Evolutionary conservation across 371 early-diverging fungal species (phyloP).

Genomic region (Catenaria anguillulae): DNA sequence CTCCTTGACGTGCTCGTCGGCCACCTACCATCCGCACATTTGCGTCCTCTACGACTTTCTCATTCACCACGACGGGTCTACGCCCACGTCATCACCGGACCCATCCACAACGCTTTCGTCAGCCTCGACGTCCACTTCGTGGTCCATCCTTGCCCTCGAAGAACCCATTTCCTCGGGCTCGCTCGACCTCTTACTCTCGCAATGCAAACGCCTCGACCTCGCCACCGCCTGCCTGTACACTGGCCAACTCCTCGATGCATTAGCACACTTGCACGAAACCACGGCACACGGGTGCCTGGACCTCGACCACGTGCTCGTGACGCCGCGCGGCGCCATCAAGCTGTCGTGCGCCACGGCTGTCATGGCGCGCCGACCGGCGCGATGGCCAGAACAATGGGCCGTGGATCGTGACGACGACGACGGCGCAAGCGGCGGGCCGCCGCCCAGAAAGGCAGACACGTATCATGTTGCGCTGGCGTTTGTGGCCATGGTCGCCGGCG

Average conservation of each 20-base stretch:
- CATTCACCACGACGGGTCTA: not conserved
- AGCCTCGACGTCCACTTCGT: too few species aligned
- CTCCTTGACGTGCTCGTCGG: not conserved
- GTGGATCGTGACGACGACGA: not conserved
- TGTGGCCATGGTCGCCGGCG: not conserved
- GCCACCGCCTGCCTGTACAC: not conserved
- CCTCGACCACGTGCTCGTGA: not conserved
- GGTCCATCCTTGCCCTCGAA: not conserved
- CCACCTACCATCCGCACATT: conserved; percentile 1
- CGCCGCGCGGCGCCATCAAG: not conserved
- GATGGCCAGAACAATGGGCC: not conserved
- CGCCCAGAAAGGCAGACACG: not conserved
- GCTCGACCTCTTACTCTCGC: not conserved
- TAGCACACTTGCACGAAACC: not conserved
- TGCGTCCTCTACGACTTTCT: not conserved
- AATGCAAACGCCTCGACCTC: not conserved
- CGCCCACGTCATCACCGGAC: too few species aligned
- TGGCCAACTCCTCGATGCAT: not conserved
- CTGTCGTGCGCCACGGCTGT: not conserved
- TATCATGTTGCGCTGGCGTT: not conserved
- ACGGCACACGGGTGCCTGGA: not conserved
- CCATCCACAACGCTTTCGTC: too few species aligned
- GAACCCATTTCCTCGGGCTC: not conserved
- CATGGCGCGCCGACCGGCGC: not conserved
- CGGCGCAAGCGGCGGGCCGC: too few species aligned